Base-by-base conservation (phyloP, 768 basidiomycete genomes). In the Auriscalpium vulgare region DNA sequence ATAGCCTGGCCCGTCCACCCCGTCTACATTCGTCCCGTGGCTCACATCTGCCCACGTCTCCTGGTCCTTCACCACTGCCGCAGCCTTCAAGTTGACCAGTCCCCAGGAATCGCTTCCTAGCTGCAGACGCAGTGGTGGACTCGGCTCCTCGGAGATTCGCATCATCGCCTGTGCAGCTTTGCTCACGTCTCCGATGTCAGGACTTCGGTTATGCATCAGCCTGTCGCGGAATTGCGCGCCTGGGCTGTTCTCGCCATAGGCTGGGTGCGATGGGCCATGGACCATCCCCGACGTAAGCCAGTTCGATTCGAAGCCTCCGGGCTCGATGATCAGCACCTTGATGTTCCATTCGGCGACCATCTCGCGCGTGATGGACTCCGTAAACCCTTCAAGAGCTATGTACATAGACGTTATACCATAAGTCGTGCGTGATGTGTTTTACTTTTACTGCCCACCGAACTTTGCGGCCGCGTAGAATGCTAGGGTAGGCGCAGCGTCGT, bases 391-490 rank as follows among this genome's bases (percentile, higher is more conserved):
- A 47, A 55, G 36, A 10, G 54, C 38, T 55, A n/a, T n/a, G n/a
- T n/a, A n/a, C n/a, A n/a, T n/a, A 11, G 29, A 6, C 10, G 1
- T 14, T 14, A 34, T 45, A 17, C 7, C 11, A 17, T 10, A 55
- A 21, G 4, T 7, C 36, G 29, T 54, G 34, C 17, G 19, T 4
- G n/a, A 4, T 11, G 29, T 3, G 19, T 9, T 21, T 10, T 10
- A 37, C 71, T 8, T 29, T 7, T 5, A 29, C 29, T 29, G 4
- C 29, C 29, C 46, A 74, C 72, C 72, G 51, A 73, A 74, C 61
- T 73, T 74, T 37, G 62, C 67, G 13, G 71, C 69, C 23, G 59
- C 61, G 60, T 73, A 73, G 57, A 65, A 73, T 2, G 68, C 61
- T 29, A 71, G 49, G 10, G 62, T 66, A 1, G 69, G 69, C 38